These are phyloP conservation scores for Xylariaceae sp. DNA, from an alignment of 2,329 filamentous ascomycete genomes.

Conservation along the genomic window DNA sequence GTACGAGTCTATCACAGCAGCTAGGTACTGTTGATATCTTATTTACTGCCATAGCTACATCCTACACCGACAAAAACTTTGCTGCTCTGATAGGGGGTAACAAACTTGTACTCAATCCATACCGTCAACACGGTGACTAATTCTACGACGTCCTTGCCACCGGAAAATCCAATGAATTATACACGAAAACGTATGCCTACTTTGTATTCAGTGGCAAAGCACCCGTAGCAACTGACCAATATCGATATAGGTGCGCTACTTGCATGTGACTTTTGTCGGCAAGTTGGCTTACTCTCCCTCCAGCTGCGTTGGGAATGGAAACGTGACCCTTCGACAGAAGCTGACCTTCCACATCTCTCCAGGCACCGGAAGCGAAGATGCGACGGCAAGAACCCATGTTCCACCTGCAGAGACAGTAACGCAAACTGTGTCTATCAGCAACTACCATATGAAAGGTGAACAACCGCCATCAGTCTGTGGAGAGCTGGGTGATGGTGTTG, in stretches of 20 bases:
- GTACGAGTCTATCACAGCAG: too few species aligned
- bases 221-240: slow-evolving; percentile 18
- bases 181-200: slow-evolving; percentile 35
- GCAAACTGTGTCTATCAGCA: slow-evolving; percentile 41
- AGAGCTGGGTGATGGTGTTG: too few species aligned
- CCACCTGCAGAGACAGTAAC: slow-evolving; percentile 37
- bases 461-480: too few species aligned
- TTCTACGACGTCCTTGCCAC: background rate
- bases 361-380: slow-evolving; percentile 39
- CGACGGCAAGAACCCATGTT: slow-evolving; percentile 38
- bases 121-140: background rate
- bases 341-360: slow-evolving; percentile 1
- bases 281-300: slow-evolving; percentile 5
- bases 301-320: too few species aligned
- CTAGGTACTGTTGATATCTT: too few species aligned
- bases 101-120: too few species aligned
- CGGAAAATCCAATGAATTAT: slow-evolving; percentile 31
- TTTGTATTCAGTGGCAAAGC: slow-evolving; percentile 3
- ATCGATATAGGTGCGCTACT: slow-evolving; percentile 34
- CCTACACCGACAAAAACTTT: too few species aligned
- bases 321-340: too few species aligned
- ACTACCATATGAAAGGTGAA: slow-evolving; percentile 34
- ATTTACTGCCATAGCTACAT: too few species aligned
- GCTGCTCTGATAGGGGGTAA: too few species aligned
- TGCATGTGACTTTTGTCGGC: slow-evolving; percentile 41